Evolutionary conservation across 2,329 filamentous ascomycete species (phyloP), one percentile per base, ranked within the genome.

Genomic region (Alternaria infectoria): DNA sequence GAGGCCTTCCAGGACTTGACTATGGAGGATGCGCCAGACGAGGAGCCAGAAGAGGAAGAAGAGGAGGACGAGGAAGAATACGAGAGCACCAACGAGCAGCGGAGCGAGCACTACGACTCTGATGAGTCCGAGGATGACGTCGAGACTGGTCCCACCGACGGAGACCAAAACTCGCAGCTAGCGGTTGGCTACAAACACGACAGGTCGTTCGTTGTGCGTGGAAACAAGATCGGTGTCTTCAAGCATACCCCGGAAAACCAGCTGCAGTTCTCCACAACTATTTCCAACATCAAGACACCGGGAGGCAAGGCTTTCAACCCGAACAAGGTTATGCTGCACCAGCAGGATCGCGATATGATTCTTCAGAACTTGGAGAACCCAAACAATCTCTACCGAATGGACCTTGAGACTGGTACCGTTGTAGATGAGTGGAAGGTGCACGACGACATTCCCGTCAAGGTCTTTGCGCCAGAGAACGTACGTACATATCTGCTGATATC

Each of bases 401-500:
- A 99, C 81, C 86, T 99, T 47, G 95, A 99, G 80, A 96, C 96
- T 72, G 96, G 96, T 70, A 98, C 97, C 83, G 92, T 99, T 36
- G 93, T 98, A 2, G 96, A 99, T 75, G 96, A 99, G 81, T 99
- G 96, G 96, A 97, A 97, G 73, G 88, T 99, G 13, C 95, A 99
- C 76, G 95, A 99, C 66, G 93, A 98, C 77, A 97, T 99, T 59
- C 91, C 93, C 0, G 92, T 98, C 65, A 89, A 92, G 58, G 96
- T 90, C 10, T 98, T 98, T 80, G 93, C 93, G 0, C 96, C 96
- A 0, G 94, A 97, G 80, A 97, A 91, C 63, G 86, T 88, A 81
- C 79, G 84, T 79, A 9, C 4, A 32, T 2, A 9, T 13, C 4
- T 26, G 21, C 36, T 8, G 6, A 26, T 36, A 9, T 15, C 10